A percentile compares a stretch with the other conserved stretches of the same genome.
These are phyloP conservation scores for Botrytis squamosa DNA, from an alignment of 2,329 filamentous ascomycete species.

Conservation along the genomic window DNA sequence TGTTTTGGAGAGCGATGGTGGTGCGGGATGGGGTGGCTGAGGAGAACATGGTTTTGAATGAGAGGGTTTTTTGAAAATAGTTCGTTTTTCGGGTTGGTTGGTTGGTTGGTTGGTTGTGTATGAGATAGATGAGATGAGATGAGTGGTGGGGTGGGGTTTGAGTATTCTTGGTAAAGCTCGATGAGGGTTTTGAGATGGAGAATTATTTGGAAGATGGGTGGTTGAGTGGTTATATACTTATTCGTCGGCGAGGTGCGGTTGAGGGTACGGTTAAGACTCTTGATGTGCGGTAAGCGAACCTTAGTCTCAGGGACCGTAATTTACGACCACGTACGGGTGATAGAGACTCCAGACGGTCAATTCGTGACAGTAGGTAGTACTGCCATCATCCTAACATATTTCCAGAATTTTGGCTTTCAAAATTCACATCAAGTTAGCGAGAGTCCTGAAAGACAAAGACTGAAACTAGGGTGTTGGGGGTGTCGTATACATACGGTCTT, in stretches of 20 bases:
- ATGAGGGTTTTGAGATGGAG: background rate
- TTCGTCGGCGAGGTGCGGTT: background rate
- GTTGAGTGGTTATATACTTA: background rate
- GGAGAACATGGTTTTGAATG: background rate
- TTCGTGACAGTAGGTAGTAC: background rate
- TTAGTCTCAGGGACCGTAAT: background rate
- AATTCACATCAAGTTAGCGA: background rate
- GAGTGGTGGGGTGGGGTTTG: too few species aligned
- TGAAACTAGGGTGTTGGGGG: fast-evolving
- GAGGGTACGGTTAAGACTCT: background rate
- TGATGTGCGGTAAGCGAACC: background rate
- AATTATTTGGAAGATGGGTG: background rate
- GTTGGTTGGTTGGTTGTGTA: background rate
- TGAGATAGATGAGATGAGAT: too few species aligned
- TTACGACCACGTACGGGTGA: background rate
- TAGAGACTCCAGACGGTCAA: background rate
- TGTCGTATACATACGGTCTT: background rate
- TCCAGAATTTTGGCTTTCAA: background rate
- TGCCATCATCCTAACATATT: background rate
- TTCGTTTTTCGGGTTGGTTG: background rate
- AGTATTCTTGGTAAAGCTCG: background rate
- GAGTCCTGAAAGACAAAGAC: fast-evolving
- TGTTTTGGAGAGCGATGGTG: fast-evolving
- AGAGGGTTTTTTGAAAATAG: background rate
- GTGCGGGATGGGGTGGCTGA: background rate